Evolutionary conservation across 2,329 filamentous ascomycete species (phyloP).

Genomic region (Verticillium alfalfae): DNA sequence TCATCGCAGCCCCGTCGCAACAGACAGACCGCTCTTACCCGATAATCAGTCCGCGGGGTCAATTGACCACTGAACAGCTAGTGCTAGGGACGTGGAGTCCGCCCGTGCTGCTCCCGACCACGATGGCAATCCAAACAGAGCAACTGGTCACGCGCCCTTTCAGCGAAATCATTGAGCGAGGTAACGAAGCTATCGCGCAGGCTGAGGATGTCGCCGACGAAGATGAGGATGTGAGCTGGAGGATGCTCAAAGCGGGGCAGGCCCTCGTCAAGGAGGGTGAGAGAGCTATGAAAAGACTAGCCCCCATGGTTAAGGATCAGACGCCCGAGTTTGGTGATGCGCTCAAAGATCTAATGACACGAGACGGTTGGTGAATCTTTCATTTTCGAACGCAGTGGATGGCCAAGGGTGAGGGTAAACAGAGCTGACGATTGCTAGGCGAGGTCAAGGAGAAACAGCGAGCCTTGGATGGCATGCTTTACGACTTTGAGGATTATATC

Average conservation of each 20-base stretch:
- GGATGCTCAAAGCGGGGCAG: conserved; percentile 26
- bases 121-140: not conserved
- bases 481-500: conserved; percentile 50
- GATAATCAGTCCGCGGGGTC: not conserved
- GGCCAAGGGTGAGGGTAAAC: not conserved
- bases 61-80: not conserved
- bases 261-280: conserved; percentile 29
- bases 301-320: conserved; percentile 29
- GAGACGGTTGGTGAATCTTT: conserved; percentile 19
- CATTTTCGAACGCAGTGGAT: not conserved
- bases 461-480: conserved; percentile 31
- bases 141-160: conserved; percentile 19
- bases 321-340: conserved; percentile 26
- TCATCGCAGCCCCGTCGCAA: not conserved
- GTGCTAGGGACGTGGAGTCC: not conserved
- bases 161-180: conserved; percentile 29
- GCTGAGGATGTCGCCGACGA: conserved; percentile 18
- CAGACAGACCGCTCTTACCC: not conserved
- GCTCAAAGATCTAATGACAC: conserved; percentile 26
- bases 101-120: not conserved
- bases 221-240: conserved; percentile 14
- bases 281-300: conserved; percentile 26
- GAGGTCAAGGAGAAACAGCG: conserved; percentile 5
- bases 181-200: conserved; percentile 26
- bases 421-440: not conserved